Conservation (phyloP, 805 yeast species). For the Yamadazyma ubonensis region DNA sequence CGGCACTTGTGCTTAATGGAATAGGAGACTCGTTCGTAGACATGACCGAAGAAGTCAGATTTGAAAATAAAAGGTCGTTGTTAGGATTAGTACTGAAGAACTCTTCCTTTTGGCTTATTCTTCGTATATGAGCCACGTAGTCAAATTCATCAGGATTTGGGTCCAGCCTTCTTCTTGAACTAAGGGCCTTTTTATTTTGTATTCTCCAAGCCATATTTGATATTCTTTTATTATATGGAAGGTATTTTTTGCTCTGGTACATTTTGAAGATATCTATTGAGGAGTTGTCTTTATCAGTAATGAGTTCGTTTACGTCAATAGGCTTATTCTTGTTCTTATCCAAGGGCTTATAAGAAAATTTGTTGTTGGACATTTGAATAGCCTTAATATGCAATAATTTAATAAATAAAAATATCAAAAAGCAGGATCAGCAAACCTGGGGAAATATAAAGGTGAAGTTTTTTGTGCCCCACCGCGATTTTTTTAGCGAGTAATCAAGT, state of each 20-base stretch:
- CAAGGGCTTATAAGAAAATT: slow-evolving; percentile 16
- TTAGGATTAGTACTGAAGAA: not conserved
- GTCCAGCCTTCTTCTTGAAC: slow-evolving; percentile 14
- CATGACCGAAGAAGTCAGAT: not conserved
- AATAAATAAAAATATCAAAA: no score
- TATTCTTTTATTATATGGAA: slow-evolving; percentile 43
- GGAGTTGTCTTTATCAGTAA: slow-evolving; percentile 35
- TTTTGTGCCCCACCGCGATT: slow-evolving; percentile 1
- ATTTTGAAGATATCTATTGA: slow-evolving; percentile 38
- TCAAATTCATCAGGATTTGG: slow-evolving; percentile 42
- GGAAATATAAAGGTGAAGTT: slow-evolving; percentile 1
- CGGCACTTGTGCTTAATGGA: not conserved
- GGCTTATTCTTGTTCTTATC: slow-evolving; percentile 13
- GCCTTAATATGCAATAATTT: no score
- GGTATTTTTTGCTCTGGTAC: slow-evolving; percentile 41
- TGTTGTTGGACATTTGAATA: slow-evolving; percentile 12
- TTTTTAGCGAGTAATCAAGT: slow-evolving; percentile 1
- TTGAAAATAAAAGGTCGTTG: not conserved
- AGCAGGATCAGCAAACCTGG: slow-evolving; percentile 5
- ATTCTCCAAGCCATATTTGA: slow-evolving; percentile 47
- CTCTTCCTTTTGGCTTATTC: slow-evolving; percentile 39
- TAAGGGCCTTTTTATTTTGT: slow-evolving; percentile 32
- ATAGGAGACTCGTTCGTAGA: slow-evolving; percentile 3
- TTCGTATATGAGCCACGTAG: slow-evolving; percentile 45
- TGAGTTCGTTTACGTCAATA: slow-evolving; percentile 20